A percentile compares a stretch with the other conserved stretches of the same genome.
These are phyloP conservation scores for Sordaria brevicollis DNA, from an alignment of 495 filamentous ascomycete genomes.

Conservation along the genomic window DNA sequence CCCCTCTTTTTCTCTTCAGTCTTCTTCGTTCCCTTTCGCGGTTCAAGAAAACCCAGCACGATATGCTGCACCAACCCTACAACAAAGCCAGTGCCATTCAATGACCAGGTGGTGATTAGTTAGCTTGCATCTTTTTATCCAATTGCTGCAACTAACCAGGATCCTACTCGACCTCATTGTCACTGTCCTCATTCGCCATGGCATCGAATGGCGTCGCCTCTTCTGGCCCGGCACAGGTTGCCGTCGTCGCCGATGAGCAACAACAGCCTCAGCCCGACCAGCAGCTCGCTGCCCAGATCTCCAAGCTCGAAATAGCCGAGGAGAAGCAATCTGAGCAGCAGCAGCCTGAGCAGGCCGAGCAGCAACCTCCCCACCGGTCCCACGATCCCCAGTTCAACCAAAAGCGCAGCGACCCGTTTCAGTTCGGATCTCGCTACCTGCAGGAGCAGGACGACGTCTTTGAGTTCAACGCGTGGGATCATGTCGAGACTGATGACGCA, in stretches of 20 bases:
- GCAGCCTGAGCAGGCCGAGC: constrained; percentile 1
- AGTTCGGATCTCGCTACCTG: constrained; percentile 84
- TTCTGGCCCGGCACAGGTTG: background rate
- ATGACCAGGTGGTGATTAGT: constrained; percentile 13
- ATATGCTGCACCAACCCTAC: constrained; percentile 15
- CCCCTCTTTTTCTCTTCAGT: constrained; percentile 3
- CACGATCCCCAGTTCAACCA: constrained; percentile 50
- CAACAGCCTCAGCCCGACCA: background rate
- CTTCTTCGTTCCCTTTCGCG: constrained; percentile 6
- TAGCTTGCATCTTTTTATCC: constrained; percentile 12
- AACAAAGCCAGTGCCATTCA: constrained; percentile 14
- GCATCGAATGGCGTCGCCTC: constrained; percentile 6
- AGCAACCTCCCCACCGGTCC: constrained; percentile 36
- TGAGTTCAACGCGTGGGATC: constrained; percentile 98
- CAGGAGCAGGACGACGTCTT: constrained; percentile 76
- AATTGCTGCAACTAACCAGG: constrained; percentile 11
- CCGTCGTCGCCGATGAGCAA: background rate
- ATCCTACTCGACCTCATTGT: background rate
- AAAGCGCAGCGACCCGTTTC: constrained; percentile 85
- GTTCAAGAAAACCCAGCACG: constrained; percentile 1
- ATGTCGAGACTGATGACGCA: constrained; percentile 75
- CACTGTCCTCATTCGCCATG: constrained; percentile 6
- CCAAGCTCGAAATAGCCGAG: constrained; percentile 18
- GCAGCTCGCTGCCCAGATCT: constrained; percentile 18
- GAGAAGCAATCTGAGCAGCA: constrained; percentile 6